Evolutionary conservation across 352 stramenopile species (phyloP).

Genomic region (Paralagenidium karlingii): DNA sequence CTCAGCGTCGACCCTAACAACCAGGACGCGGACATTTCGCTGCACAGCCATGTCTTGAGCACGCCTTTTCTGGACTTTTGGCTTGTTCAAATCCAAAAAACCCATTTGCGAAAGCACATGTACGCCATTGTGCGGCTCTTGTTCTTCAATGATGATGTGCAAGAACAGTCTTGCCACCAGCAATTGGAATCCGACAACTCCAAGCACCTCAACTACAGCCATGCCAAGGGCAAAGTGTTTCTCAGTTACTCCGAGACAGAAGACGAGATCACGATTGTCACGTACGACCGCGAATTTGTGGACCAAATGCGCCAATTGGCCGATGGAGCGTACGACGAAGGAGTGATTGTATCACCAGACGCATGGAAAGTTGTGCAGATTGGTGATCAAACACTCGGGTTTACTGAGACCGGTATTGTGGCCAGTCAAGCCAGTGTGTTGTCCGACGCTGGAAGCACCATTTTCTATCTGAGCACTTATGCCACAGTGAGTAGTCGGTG

Average conservation of each 20-base stretch:
- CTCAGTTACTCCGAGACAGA: slow-evolving; percentile 48
- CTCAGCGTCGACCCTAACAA: neutral
- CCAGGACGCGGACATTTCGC: slow-evolving; percentile 6
- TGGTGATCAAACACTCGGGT: slow-evolving; percentile 40
- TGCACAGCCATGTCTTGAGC: slow-evolving; percentile 42
- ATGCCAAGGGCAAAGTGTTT: slow-evolving; percentile 15
- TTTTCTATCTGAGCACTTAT: slow-evolving; percentile 63
- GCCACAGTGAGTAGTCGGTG: slow-evolving; percentile 20
- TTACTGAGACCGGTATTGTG: slow-evolving; percentile 46
- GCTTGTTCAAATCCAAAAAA: slow-evolving; percentile 38
- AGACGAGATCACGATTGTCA: slow-evolving; percentile 44
- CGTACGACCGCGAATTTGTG: slow-evolving; percentile 27
- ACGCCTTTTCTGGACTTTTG: slow-evolving; percentile 32
- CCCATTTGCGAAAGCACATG: slow-evolving; percentile 30
- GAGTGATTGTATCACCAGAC: slow-evolving; percentile 45
- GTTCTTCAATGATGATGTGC: too few species aligned
- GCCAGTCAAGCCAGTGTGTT: slow-evolving; percentile 48
- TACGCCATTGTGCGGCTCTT: slow-evolving; percentile 38
- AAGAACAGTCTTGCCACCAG: too few species aligned
- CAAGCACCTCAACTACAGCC: too few species aligned
- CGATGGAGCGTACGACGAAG: slow-evolving; percentile 17
- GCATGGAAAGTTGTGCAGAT: slow-evolving; percentile 56
- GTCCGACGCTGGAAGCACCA: slow-evolving; percentile 35
- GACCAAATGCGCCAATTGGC: slow-evolving; percentile 19
- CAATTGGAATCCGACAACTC: too few species aligned